Evolutionary conservation across 352 stramenopile species (phyloP).

Genomic region (Phytophthora europaea): DNA sequence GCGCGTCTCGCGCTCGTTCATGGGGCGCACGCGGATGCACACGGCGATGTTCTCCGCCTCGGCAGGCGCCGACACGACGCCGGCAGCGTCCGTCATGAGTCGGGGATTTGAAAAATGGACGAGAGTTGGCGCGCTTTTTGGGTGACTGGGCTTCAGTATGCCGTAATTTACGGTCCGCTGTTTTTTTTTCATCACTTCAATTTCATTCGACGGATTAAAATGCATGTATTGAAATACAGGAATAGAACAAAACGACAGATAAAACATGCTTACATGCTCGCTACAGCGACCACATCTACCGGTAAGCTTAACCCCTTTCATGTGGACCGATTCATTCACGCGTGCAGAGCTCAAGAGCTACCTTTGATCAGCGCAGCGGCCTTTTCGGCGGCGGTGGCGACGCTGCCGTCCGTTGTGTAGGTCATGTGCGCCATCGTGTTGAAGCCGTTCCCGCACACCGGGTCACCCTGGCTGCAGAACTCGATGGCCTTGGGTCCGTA

Average conservation of each 20-base stretch:
- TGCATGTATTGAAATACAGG: not conserved
- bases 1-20: conserved; percentile 77
- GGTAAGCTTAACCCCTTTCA: too few relatives aligned
- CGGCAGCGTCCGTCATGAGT: not conserved
- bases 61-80: conserved; percentile 7
- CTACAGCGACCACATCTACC: not conserved
- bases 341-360: not conserved
- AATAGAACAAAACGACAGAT: not conserved
- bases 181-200: too few relatives aligned
- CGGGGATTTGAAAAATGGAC: not conserved
- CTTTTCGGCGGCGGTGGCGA: conserved; percentile 32
- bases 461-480: conserved; percentile 42
- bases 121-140: not conserved
- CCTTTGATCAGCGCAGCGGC: conserved; percentile 26
- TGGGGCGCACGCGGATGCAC: conserved; percentile 83
- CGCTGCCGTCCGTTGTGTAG: conserved; percentile 42
- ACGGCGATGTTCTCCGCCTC: conserved; percentile 83
- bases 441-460: conserved; percentile 42
- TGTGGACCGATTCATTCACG: not conserved
- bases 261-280: too few relatives aligned
- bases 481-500: conserved; percentile 45
- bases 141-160: not conserved
- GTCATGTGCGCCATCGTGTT: conserved; percentile 43
- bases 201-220: too few relatives aligned
- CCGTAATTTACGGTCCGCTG: too few relatives aligned